Percentiles rank a stretch among this genome's conserved stretches.
Conservation (phyloP, 306 rosid genomes). For the Crotalaria pallida region DNA sequence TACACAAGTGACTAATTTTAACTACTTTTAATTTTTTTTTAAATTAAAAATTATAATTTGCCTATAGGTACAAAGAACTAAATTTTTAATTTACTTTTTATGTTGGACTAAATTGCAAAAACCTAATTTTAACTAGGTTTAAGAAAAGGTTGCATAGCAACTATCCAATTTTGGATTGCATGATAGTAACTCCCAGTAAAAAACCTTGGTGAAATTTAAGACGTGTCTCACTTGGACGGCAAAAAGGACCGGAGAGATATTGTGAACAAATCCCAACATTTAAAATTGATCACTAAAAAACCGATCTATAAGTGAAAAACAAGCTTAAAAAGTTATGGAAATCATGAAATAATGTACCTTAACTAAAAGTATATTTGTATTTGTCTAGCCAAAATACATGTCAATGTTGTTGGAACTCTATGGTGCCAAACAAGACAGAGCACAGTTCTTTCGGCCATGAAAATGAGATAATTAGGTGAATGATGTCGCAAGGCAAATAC, state of each 20-base stretch:
- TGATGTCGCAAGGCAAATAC: slow-evolving; percentile 23
- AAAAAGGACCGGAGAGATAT: background rate
- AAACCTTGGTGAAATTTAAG: too few relatives aligned
- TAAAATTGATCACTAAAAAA: background rate
- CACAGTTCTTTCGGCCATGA: background rate
- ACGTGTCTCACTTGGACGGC: background rate
- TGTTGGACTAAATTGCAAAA: too few relatives aligned
- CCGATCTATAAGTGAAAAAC: background rate
- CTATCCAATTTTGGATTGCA: too few relatives aligned
- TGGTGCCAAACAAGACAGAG: background rate
- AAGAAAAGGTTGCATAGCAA: too few relatives aligned
- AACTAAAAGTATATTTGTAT: background rate
- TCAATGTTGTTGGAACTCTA: background rate
- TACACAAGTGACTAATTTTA: too few relatives aligned
- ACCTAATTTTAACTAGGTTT: too few relatives aligned
- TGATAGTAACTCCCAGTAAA: too few relatives aligned
- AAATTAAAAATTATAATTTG: too few relatives aligned
- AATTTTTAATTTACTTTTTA: too few relatives aligned
- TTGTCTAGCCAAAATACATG: background rate
- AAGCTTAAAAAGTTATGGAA: background rate
- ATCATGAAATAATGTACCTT: background rate
- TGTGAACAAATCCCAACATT: background rate
- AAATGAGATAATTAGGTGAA: background rate
- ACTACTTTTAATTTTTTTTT: too few relatives aligned
- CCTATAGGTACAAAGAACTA: too few relatives aligned